Percentiles rank a stretch among this genome's conserved stretches.
phyloP scores from a whole-genome alignment of 345 rosid genomes.

The Gossypium ekmanianum region DNA sequence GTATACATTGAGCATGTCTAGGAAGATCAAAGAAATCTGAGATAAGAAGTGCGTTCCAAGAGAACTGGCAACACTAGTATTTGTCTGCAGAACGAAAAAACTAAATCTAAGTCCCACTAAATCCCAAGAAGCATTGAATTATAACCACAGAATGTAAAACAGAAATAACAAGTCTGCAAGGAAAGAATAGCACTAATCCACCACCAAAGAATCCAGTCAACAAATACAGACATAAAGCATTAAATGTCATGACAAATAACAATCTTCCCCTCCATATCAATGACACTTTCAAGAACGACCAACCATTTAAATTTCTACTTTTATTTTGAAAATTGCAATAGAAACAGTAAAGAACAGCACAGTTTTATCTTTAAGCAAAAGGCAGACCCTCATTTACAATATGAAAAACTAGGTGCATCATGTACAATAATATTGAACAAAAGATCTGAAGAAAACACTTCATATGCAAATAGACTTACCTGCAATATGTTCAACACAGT shows the following conservation, averaged over 20 bases:
- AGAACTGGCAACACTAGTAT: conserved; percentile 93
- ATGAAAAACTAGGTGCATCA: background rate
- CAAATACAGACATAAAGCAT: background rate
- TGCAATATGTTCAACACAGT: conserved; percentile 91
- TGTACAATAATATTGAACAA: background rate
- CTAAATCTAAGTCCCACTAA: background rate
- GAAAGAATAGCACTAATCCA: background rate
- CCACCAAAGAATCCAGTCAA: background rate
- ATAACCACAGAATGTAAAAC: background rate
- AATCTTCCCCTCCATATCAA: background rate
- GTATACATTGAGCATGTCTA: conserved; percentile 99
- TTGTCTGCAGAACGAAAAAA: conserved; percentile 59
- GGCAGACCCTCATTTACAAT: background rate
- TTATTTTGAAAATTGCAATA: conserved; percentile 1
- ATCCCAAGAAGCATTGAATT: background rate
- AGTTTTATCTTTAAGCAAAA: background rate
- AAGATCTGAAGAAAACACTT: background rate
- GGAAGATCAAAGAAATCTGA: conserved; percentile 82
- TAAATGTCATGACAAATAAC: background rate
- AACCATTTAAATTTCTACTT: too few species aligned
- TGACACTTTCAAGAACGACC: background rate
- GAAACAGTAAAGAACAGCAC: background rate
- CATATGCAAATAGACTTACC: conserved; percentile 35
- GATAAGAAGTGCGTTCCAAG: conserved; percentile 86
- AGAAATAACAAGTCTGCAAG: background rate